Evolutionary conservation across 352 stramenopile genomes (phyloP).

Genomic region (Aphanomyces astaci): DNA sequence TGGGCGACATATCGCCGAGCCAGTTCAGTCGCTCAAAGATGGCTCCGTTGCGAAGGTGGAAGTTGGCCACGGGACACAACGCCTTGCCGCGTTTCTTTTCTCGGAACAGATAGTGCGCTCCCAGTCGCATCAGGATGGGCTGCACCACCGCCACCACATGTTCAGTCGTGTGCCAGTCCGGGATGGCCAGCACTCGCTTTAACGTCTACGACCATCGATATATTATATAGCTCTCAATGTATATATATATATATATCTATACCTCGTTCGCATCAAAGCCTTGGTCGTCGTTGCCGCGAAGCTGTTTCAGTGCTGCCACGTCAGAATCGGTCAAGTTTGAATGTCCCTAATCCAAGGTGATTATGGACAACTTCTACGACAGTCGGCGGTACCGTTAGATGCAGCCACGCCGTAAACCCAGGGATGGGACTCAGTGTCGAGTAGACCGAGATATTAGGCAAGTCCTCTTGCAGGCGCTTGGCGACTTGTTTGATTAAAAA

Average conservation of each 20-base stretch:
- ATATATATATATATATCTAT: no score
- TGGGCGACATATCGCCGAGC: constrained; percentile 64
- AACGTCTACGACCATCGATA: constrained; percentile 8
- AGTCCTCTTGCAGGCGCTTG: constrained; percentile 61
- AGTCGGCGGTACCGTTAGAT: constrained; percentile 29
- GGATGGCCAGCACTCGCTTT: constrained; percentile 35
- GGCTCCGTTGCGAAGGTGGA: constrained; percentile 76
- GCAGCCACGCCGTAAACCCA: constrained; percentile 88
- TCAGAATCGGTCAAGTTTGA: background rate
- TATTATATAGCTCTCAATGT: no score
- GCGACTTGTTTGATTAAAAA: constrained; percentile 95
- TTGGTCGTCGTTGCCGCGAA: background rate
- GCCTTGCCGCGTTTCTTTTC: constrained; percentile 80
- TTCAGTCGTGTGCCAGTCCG: constrained; percentile 44
- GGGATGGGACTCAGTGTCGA: constrained; percentile 93
- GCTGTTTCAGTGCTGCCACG: background rate
- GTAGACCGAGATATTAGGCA: constrained; percentile 76
- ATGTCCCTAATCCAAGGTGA: background rate
- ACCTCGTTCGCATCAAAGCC: background rate
- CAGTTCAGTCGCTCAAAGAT: constrained; percentile 84
- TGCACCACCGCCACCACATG: constrained; percentile 38
- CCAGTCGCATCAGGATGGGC: constrained; percentile 57
- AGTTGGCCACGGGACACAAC: constrained; percentile 76
- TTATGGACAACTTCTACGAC: background rate
- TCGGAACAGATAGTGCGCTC: constrained; percentile 58